Evolutionary conservation across 805 yeast genomes (phyloP).

Genomic region (Jamesozyma spencerorum): DNA sequence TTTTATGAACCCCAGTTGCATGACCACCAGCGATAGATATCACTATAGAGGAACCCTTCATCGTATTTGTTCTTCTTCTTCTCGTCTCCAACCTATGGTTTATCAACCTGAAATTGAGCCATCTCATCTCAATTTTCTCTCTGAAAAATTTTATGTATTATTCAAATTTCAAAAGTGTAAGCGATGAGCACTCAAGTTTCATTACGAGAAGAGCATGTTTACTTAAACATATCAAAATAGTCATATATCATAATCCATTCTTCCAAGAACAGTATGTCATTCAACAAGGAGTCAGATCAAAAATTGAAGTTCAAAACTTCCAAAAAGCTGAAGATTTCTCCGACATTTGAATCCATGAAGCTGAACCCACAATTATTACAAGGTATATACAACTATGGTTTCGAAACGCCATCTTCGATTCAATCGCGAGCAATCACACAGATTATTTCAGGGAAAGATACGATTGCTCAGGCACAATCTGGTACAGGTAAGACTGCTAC

Average conservation of each 20-base stretch:
- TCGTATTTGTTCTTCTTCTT: neutral
- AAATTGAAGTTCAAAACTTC: conserved; percentile 54
- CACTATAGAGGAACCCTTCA: conserved; percentile 4
- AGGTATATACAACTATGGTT: conserved; percentile 80
- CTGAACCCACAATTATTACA: conserved; percentile 51
- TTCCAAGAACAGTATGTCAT: conserved; percentile 46
- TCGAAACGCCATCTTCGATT: conserved; percentile 92
- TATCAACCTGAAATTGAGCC: neutral
- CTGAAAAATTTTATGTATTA: neutral
- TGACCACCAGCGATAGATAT: conserved; percentile 28
- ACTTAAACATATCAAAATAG: too few species aligned
- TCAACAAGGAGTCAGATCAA: conserved; percentile 51
- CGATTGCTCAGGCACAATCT: conserved; percentile 96
- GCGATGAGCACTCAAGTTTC: too few species aligned
- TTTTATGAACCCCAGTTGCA: conserved; percentile 26
- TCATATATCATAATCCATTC: too few species aligned
- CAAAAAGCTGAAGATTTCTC: conserved; percentile 41
- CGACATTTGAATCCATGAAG: conserved; percentile 66
- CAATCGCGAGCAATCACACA: conserved; percentile 95
- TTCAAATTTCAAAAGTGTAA: neutral
- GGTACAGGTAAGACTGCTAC: conserved; percentile 99
- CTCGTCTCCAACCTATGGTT: neutral
- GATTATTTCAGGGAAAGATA: conserved; percentile 87
- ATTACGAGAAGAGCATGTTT: neutral
- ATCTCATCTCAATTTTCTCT: conserved; percentile 1